Evolutionary conservation across 495 filamentous ascomycete species (phyloP), one percentile per base, ranked within the genome.

Genomic region (Podospora tetraspora): DNA sequence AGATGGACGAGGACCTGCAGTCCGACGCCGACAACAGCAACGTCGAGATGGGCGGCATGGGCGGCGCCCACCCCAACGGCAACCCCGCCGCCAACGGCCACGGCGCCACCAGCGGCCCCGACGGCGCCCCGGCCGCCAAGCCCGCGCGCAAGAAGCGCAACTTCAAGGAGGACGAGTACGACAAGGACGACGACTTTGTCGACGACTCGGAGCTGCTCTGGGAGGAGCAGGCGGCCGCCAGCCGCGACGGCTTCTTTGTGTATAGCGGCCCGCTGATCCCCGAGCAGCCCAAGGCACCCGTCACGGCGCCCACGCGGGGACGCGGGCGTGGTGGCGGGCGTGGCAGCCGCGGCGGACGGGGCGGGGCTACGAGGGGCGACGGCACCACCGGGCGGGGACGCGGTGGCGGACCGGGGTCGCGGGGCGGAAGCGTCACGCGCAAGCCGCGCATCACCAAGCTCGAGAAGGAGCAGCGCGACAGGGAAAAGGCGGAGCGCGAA

Each of bases 161-260:
- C 80, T 91, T 89, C 84, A 96, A 95, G 80, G 90, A 94, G 69
- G 95, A 99, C 72, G 91, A 96, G 69, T 99, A 99, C 73, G 93
- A 97, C 79, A 92, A 92, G 70, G 92, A 95, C 64, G 95, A 99
- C 74, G 94, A 93, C 37, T 99, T 99, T 76, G 94, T 99, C 66
- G 95, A 99, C 75, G 95, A 99, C 78, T 94, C 92, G 16, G 95
- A 99, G 74, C 74, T 97, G 80, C 85, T 94, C 9, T 99, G 94
- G 93, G 93, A 98, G 79, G 92, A 97, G 78, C 91, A 94, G 76
- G 94, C 95, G 23, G 92, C 93, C 21, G 93, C 93, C 23, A 94
- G 91, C 66, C 91, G 93, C 71, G 96, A 98, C 80, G 91, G 92
- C 5, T 95, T 94, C 79, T 94, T 94, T 73, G 92, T 94, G 23